Base-by-base conservation (phyloP, 106 monocot genomes). In the Dendrobium chrysotoxum region DNA sequence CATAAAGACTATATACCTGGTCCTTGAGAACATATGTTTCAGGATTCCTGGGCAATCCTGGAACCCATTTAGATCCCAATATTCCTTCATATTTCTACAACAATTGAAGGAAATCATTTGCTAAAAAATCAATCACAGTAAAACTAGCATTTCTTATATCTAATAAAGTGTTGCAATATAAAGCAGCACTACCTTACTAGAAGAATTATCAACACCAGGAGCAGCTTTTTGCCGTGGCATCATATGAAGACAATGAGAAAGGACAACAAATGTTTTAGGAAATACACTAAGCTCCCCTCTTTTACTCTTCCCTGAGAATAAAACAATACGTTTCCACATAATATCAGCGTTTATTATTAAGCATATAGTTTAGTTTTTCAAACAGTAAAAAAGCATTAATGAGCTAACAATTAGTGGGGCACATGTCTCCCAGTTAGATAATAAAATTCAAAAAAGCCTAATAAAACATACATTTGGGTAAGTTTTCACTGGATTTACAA, bases 231-330 rank as follows among this genome's bases (percentile, higher is more conserved):
- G 88, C 42, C 91, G 86, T 28, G 97, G 97, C 94, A 98, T 94
- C 97, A 98, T 98, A 50, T 98, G 97, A 81, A 98, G 97, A 66
- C 97, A 98, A 44, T 87, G 89, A 1, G 97, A 94, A 42, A 98
- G 93, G 44, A 98, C 94, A 30, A 81, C 54, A 86, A 98, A 86
- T 41, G 65, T 80, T 53, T 82, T 90, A 17, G 97, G 97, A 50
- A 98, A 94, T 76, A 96, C 85, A 85, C 96, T 96, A 10, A 96
- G 86, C 78, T 96, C 96, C 42, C 96, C 96, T 83, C 84, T 85
- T 81, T 94, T 96, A 77, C 96, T 96, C 86, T 96, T 96, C 28
- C 96, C 96, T 96, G 84, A 40, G 31, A 44, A 79, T 35, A 66
- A 7, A 21, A 83, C 39, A 40, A 21, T 31, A 71, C 9, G 21